Conservation (phyloP, 257 asterid genomes). For the Solanum pennellii region DNA sequence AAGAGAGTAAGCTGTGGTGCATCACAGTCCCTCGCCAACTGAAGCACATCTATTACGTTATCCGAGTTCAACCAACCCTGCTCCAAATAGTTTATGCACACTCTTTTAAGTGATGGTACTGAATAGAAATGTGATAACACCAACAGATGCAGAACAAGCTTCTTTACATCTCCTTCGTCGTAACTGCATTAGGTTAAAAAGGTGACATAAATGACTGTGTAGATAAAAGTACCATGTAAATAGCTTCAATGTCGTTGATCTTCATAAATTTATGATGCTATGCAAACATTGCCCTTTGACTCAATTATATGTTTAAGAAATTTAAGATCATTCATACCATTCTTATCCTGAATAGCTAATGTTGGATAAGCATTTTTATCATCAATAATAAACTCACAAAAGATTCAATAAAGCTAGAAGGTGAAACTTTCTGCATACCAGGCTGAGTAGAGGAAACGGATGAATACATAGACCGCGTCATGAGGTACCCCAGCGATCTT, state of each 20-base stretch:
- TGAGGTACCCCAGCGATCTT: constrained; percentile 51
- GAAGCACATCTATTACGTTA: constrained; percentile 66
- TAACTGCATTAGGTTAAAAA: constrained; percentile 39
- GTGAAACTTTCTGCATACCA: constrained; percentile 34
- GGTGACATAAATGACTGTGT: background rate
- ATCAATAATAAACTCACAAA: background rate
- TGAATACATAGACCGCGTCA: constrained; percentile 44
- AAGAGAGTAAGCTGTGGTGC: constrained; percentile 51
- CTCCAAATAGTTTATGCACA: constrained; percentile 45
- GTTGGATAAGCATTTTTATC: background rate
- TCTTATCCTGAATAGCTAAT: background rate
- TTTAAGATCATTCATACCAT: background rate
- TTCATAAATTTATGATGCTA: background rate
- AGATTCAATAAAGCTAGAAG: background rate
- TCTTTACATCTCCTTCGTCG: constrained; percentile 58
- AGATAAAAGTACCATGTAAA: background rate
- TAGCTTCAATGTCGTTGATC: background rate
- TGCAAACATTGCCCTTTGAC: background rate
- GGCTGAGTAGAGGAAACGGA: constrained; percentile 78
- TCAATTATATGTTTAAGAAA: background rate
- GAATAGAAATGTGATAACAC: constrained; percentile 62
- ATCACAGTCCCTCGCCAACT: constrained; percentile 62
- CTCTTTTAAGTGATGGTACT: constrained; percentile 54
- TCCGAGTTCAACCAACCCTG: constrained; percentile 49
- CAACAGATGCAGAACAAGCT: constrained; percentile 67